phyloP scores from a whole-genome alignment of 1,139 yeast genomes.

The Taphrina sp. region DNA sequence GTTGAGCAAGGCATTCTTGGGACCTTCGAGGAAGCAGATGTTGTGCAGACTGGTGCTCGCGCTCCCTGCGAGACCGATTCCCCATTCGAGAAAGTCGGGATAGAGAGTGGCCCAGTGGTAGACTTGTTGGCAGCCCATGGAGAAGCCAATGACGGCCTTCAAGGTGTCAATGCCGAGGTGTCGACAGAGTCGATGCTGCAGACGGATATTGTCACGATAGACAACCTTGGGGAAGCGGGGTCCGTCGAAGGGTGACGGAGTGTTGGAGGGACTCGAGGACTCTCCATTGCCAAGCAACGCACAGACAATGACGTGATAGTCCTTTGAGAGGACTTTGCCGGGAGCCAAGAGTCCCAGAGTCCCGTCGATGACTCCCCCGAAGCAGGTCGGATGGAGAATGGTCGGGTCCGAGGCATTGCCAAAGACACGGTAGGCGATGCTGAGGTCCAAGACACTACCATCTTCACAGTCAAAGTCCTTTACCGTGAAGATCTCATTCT shows the following conservation, averaged over 20 bases:
- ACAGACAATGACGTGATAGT: not conserved
- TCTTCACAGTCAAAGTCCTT: not conserved
- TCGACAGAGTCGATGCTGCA: not conserved
- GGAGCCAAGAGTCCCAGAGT: not conserved
- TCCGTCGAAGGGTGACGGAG: not conserved
- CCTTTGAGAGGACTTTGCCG: not conserved
- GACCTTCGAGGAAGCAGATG: not conserved
- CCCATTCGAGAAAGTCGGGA: not conserved
- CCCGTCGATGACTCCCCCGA: not conserved
- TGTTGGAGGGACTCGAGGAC: not conserved
- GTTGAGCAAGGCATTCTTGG: not conserved
- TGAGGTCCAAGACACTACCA: not conserved
- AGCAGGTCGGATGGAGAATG: not conserved
- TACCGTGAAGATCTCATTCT: not conserved
- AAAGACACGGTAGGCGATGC: not conserved
- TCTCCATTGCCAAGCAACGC: not conserved
- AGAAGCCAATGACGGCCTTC: not conserved
- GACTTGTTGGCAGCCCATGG: not conserved
- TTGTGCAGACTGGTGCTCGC: not conserved
- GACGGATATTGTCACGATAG: not conserved
- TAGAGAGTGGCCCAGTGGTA: not conserved
- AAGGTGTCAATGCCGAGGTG: not conserved
- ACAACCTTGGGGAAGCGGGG: not conserved
- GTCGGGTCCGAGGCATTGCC: not conserved
- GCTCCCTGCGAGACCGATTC: not conserved